Base-by-base conservation (phyloP, 2,329 filamentous ascomycete genomes). In the Lecanoromycetidae sp. region DNA sequence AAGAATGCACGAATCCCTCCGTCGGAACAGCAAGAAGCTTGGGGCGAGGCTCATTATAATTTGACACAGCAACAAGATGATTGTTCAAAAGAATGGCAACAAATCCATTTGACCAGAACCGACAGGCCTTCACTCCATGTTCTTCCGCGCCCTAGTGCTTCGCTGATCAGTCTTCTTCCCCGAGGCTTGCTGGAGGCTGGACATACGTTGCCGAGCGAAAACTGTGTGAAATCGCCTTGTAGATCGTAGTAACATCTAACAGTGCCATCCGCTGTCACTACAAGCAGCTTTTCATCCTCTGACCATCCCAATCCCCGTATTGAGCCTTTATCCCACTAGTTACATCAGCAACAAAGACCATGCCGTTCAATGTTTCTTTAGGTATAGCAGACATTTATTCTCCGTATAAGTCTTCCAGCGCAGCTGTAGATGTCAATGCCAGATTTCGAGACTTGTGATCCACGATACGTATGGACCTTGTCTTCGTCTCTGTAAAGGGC, bases 241-340 rank as follows among this genome's bases (percentile, higher is more conserved):
- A 98, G 69, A 59, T 91, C 85, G 62, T 87, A 80, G 60, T 88
- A 95, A 63, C 87, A 91, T 51, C 88, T 76, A 35, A 96, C 90
- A 1, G 80, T 90, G 20, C 91, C 91, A 60, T 98, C 90, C 44
- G 84, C 77, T 8, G 87, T 86, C 43, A 96, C 80, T 0, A 95
- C 83, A 3, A 98, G 70, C 38, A 98, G 74, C 61, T 84, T 83
- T 71, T 98, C 91, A 55, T 95, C 87, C 59, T 94, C 90, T 17
- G 88, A 94, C 91, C 91, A 98, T 27, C 91, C 91, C 17, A 98
- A 73, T 2, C 86, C 87, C 63, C 82, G 84, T 60, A 98, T 85
- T 3, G 80, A 71, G 37, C 86, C 86, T 66, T 88, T 86, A 58
- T 96, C 90, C 88, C 90, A 96, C 62, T 83, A 54, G 17, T 49